These are phyloP conservation scores for Aspergillus baeticus DNA, from an alignment of 495 filamentous ascomycete species.

Conservation along the genomic window DNA sequence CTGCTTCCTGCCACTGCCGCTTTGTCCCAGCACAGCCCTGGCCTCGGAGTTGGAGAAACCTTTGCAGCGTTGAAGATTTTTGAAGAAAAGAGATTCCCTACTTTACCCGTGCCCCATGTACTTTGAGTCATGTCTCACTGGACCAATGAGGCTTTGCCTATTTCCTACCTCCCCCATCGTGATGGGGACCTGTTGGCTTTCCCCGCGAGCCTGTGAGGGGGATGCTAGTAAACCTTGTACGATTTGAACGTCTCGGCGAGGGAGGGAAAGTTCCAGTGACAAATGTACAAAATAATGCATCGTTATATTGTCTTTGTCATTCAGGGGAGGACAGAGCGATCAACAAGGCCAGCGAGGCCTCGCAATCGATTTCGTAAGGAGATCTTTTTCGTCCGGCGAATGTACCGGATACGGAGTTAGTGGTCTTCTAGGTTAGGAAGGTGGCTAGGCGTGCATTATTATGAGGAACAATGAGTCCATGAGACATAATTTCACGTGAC, in stretches of 20 bases:
- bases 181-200: not conserved
- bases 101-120: constrained; percentile 17
- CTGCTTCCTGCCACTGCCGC: not conserved
- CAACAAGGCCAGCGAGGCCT: too few relatives aligned
- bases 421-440: not conserved
- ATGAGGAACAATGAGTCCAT: not conserved
- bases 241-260: too few relatives aligned
- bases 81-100: constrained; percentile 4
- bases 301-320: too few relatives aligned
- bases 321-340: too few relatives aligned
- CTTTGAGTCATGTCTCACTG: constrained; percentile 13
- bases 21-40: not conserved
- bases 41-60: not conserved
- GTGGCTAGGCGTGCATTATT: not conserved
- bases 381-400: not conserved
- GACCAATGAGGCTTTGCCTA: not conserved
- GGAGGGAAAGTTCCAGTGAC: too few relatives aligned
- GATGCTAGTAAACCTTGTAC: too few relatives aligned
- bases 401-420: not conserved
- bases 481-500: not conserved
- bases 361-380: too few relatives aligned
- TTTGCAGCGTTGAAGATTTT: too few relatives aligned
- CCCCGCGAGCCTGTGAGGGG: not conserved
- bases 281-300: too few relatives aligned
- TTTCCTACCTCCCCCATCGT: not conserved